Base-by-base conservation (phyloP, 2,329 filamentous ascomycete species). In the Fusarium begoniae region DNA sequence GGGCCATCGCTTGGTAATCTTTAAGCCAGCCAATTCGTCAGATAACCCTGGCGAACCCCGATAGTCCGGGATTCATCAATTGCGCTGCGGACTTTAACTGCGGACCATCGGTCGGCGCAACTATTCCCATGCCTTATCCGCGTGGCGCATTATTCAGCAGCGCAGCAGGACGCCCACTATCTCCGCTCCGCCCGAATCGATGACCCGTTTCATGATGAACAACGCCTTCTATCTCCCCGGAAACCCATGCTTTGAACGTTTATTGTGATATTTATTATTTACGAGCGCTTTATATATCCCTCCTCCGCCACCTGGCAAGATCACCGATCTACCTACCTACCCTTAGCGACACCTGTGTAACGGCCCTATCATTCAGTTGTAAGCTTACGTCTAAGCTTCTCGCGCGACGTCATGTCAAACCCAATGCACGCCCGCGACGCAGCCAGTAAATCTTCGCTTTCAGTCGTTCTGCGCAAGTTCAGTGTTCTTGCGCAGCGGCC, bases 381-480 rank as follows among this genome's bases (percentile, higher is more conserved):
- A 69, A 73, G 68, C 72, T 63, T 58, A 74, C 69, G 28, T 32
- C 45, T 43, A 58, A 63, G 43, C 53, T 28, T 53, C 53, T 59
- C 28, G 51, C 40, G 12, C 43, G 26, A 53, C 62, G 38, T 58
- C 51, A 78, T 78, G 76, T 64, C 73, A 38, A 65, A 60, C 41
- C 66, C 55, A 43, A 51, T 57, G 6, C 54, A 32, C 40, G 41
- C 56, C 57, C 28, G 55, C 54, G 65, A 62, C 32, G 51, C 54
- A 55, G 70, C 50, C 50, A 50, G 53, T 24, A 37, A 65, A 41
- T 70, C 60, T 44, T 69, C 69, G 7, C 35, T 76, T 12, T 74
- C 73, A 2, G 58, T 40, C 41, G 69, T 78, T 11, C 41, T 80
- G 24, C 75, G 77, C 65, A 80, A 82, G 67, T 55, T 75, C 35